Percentiles rank a stretch among this genome's conserved stretches.
These are phyloP conservation scores for Colletotrichum tabaci DNA, from an alignment of 2,329 filamentous ascomycete species.

Conservation along the genomic window DNA sequence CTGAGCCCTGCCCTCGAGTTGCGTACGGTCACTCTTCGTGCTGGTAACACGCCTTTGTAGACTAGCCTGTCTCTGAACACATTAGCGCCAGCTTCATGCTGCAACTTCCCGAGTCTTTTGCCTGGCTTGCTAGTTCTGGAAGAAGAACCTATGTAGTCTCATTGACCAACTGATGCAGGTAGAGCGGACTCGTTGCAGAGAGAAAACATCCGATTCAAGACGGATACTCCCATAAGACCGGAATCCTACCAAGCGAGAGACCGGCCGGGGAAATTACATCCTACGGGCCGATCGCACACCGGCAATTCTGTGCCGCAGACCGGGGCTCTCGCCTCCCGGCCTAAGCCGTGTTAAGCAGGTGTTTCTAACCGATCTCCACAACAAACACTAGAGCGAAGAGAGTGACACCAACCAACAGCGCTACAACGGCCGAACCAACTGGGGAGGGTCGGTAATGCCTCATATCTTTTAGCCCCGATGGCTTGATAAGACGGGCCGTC, in stretches of 20 bases:
- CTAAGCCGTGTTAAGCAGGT: constrained; percentile 5
- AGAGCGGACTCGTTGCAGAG: too few species aligned
- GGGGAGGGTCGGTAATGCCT: background rate
- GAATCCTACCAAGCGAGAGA: background rate
- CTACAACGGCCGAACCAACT: background rate
- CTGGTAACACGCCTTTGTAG: too few species aligned
- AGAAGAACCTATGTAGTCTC: too few species aligned
- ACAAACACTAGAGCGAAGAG: background rate
- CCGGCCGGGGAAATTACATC: background rate
- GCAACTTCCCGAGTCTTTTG: too few species aligned
- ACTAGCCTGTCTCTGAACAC: too few species aligned
- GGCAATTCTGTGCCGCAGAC: constrained; percentile 4
- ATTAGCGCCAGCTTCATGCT: too few species aligned
- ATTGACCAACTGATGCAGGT: too few species aligned
- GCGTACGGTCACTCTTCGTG: too few species aligned
- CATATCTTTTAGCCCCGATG: background rate
- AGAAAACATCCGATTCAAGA: too few species aligned
- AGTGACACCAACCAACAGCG: constrained; percentile 7
- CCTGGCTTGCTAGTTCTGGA: too few species aligned
- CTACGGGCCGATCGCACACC: background rate
- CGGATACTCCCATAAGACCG: too few species aligned
- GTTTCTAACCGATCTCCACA: background rate
- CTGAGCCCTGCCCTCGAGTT: too few species aligned
- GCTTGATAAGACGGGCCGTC: background rate
- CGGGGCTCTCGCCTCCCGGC: background rate